Base-by-base conservation (phyloP, 2,329 filamentous ascomycete species). In the Aspergillus ochraceoroseus region DNA sequence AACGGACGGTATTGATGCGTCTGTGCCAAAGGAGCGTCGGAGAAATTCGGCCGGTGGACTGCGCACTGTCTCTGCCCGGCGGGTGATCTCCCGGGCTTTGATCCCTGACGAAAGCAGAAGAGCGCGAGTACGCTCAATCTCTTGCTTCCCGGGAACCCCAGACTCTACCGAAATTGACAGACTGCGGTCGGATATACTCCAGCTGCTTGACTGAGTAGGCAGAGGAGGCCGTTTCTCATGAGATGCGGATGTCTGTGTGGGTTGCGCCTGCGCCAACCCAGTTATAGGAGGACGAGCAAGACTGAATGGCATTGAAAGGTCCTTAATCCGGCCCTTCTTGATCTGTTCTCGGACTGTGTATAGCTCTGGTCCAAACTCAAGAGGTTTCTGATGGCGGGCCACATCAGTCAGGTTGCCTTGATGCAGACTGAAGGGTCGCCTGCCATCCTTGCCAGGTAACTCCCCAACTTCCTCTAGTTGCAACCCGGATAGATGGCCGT, bases 71-170 rank as follows among this genome's bases (percentile, higher is more conserved):
- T 81, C 66, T 3, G 83, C 80, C 32, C 83, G 77, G 3, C 80
- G 76, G 18, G 74, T 73, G 39, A 95, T 85, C 57, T 92, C 86
- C 55, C 81, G 81, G 0, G 90, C 89, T 66, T 94, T 94, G 57
- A 95, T 82, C n/a, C 88, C 89, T 0, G 87, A 87, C 48, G 82
- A 85, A 14, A 94, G 71, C 27, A 95, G 77, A 6, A 94, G 72
- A 0, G 87, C 78, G 42, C 80, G 77, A 2, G 89, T 74, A n/a
- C 87, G 81, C 11, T 85, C 84, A 38, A 94, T 76, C 53, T 95
- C 90, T n/a, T 78, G 77, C 53, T 76, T 79, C 7, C 74, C 80
- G 19, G 85, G 57, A 2, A 61, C 47, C 3, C 53, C 62, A 7
- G 56, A 62, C 33, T 62, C 63, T 11, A 57, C 56, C 4, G 60